Evolutionary conservation across 306 rosid genomes (phyloP), one percentile per base, ranked within the genome.

Genomic region (Mimosa pudica): DNA sequence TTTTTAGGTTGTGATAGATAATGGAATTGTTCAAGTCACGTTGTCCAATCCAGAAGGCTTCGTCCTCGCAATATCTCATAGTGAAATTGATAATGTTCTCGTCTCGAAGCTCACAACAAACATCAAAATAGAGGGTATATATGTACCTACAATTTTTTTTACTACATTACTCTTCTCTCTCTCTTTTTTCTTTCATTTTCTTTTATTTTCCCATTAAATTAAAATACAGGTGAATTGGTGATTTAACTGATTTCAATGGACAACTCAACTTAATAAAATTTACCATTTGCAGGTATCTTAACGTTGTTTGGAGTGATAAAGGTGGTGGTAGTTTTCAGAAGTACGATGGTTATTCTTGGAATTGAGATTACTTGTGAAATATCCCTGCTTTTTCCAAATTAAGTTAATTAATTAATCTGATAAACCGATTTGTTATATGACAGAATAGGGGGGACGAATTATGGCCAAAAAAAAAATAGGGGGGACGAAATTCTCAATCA

Each of bases 21-120:
- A 94, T 61, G 94, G 98, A 45, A 30, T 94, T 11, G 81, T 89
- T 17, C 83, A 81, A 68, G 60, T 94, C 32, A 84, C 55, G 16
- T 75, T 92, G 32, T 74, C 97, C 42, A 81, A 17, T 2, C 98
- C 97, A 0, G 78, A 45, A 9, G 98, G 98, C 9, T 69, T 90
- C 51, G 71, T 92, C 6, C 5, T 77, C 47, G 91, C 86, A 74
- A 81, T 90, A 79, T 85, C 85, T 33, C 87, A 85, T 67, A 73
- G 71, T 13, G 93, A 92, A 58, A 74, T 80, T 45, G 58, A 79
- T 0, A 89, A 89, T 83, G 8, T 92, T 16, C 91, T 94, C 41
- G 89, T n/a, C n/a, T n/a, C n/a, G n/a, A 86, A 1, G 0, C 48
- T 35, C 16, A 13, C 0, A 86, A 84, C 44, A 9, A 32, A 0